Evolutionary conservation across 2,329 filamentous ascomycete genomes (phyloP).

Genomic region (Aspergillus proliferans): DNA sequence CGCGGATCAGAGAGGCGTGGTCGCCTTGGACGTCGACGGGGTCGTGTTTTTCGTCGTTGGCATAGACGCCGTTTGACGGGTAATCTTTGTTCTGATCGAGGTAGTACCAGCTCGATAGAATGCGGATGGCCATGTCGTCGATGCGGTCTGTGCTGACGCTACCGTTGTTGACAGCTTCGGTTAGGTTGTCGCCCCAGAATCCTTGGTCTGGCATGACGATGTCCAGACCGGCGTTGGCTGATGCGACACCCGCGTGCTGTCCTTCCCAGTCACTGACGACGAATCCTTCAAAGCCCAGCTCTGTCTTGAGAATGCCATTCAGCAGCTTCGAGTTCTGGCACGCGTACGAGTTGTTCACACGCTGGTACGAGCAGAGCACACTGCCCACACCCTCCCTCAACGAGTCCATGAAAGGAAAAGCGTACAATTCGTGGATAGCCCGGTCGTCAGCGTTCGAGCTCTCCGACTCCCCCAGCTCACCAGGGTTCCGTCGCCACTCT

Average conservation of each 20-base stretch:
- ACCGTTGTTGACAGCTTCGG: slow-evolving; percentile 30
- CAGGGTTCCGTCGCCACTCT: slow-evolving; percentile 4
- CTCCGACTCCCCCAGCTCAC: background rate
- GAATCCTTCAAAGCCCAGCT: slow-evolving; percentile 48
- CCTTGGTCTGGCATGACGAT: slow-evolving; percentile 19
- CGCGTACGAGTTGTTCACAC: slow-evolving; percentile 43
- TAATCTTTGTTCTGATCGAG: slow-evolving; percentile 32
- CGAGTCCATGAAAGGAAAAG: slow-evolving; percentile 72
- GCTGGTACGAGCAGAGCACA: slow-evolving; percentile 44
- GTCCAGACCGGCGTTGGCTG: slow-evolving; percentile 43
- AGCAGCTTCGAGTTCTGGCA: slow-evolving; percentile 45
- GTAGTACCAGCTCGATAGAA: slow-evolving; percentile 43
- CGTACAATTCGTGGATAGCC: slow-evolving; percentile 68
- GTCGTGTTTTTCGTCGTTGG: background rate
- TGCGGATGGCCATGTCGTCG: slow-evolving; percentile 44
- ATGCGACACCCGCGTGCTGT: slow-evolving; percentile 41
- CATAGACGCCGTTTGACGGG: background rate
- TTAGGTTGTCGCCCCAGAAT: slow-evolving; percentile 17
- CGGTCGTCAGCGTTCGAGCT: slow-evolving; percentile 60
- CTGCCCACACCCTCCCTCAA: slow-evolving; percentile 58
- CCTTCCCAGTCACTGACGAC: slow-evolving; percentile 43
- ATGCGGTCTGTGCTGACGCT: slow-evolving; percentile 35
- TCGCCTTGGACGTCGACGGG: slow-evolving; percentile 18
- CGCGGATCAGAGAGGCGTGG: slow-evolving; percentile 27
- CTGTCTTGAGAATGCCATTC: slow-evolving; percentile 45